Base-by-base conservation (phyloP, 2,329 filamentous ascomycete genomes). In the Nakataea oryzae region DNA sequence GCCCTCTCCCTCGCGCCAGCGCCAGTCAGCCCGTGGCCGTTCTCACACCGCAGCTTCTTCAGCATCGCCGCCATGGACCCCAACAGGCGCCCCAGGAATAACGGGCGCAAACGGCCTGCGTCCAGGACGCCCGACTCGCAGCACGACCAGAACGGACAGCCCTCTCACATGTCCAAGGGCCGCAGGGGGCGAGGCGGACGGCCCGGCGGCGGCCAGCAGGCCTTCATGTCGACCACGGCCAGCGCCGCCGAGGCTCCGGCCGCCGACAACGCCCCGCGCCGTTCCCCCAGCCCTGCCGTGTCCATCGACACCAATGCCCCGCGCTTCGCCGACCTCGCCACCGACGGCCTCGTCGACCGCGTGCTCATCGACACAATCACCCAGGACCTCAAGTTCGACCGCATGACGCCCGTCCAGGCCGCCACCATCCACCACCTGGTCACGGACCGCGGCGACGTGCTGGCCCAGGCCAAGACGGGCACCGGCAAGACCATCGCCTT, bases 401-500 rank as follows among this genome's bases (percentile, higher is more conserved):
- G 76, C 69, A 83, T 83, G 81, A 81, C 79, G 63, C 79, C 81
- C 14, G 81, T 84, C 2, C 81, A 84, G 71, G 78, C 80, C 21
- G 77, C 80, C 21, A 82, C 80, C 3, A 72, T 84, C 14, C 70
- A 74, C 63, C 74, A 77, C 60, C 75, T 82, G 62, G 74, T 81
- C 13, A 75, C 75, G 0, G 73, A 73, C 60, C 73, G 75, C 29
- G 71, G 68, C 60, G 81, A 83, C 69, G 77, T 85, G 63, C 78
- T 96, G 63, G 91, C 90, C 8, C 91, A 95, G 74, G 91, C 91
- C 60, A 93, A 89, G 77, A 96, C 91, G 0, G 91, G 91, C 66
- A 96, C 91, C 0, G 91, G 91, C 68, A 96, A 96, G 76, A 96
- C 91, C 0, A 74, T 95, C 62, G 91, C 88, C 58, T 96, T 96